Evolutionary conservation across 805 yeast genomes (phyloP).

Genomic region (Pichia scutulata): DNA sequence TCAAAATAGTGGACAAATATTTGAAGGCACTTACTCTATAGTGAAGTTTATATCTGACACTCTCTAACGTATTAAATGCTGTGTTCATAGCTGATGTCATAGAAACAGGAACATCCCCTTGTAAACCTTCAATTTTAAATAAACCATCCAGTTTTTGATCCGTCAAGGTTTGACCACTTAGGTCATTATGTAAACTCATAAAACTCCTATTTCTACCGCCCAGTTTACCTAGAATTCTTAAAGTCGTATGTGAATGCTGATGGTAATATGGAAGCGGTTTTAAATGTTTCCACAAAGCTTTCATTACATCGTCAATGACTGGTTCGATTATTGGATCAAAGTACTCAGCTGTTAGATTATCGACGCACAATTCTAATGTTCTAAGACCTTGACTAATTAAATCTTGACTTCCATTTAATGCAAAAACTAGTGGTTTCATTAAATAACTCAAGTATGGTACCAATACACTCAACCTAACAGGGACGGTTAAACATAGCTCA

Average conservation of each 20-base stretch:
- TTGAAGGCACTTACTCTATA: slow-evolving; percentile 74
- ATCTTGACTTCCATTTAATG: slow-evolving; percentile 85
- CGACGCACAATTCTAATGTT: slow-evolving; percentile 92
- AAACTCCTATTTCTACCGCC: slow-evolving; percentile 94
- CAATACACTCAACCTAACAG: slow-evolving; percentile 85
- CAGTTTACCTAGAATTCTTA: slow-evolving; percentile 85
- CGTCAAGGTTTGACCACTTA: slow-evolving; percentile 42
- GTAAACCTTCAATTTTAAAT: slow-evolving; percentile 64
- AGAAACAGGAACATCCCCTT: slow-evolving; percentile 56
- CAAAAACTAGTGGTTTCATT: slow-evolving; percentile 87
- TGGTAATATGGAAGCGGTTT: slow-evolving; percentile 92
- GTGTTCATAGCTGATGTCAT: slow-evolving; percentile 77
- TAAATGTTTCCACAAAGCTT: slow-evolving; percentile 84
- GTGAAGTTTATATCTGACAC: slow-evolving; percentile 51
- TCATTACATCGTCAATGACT: slow-evolving; percentile 88
- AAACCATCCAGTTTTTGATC: slow-evolving; percentile 65
- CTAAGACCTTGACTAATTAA: slow-evolving; percentile 90
- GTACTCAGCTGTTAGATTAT: slow-evolving; percentile 90
- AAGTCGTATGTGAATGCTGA: slow-evolving; percentile 90
- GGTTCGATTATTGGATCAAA: slow-evolving; percentile 97
- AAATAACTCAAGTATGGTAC: slow-evolving; percentile 87
- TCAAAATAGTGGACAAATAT: slow-evolving; percentile 57
- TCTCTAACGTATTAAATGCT: slow-evolving; percentile 69
- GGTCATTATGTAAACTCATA: slow-evolving; percentile 64
- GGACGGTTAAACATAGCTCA: slow-evolving; percentile 90